Evolutionary conservation across 768 basidiomycete genomes (phyloP).

Genomic region (Astraeus odoratus): DNA sequence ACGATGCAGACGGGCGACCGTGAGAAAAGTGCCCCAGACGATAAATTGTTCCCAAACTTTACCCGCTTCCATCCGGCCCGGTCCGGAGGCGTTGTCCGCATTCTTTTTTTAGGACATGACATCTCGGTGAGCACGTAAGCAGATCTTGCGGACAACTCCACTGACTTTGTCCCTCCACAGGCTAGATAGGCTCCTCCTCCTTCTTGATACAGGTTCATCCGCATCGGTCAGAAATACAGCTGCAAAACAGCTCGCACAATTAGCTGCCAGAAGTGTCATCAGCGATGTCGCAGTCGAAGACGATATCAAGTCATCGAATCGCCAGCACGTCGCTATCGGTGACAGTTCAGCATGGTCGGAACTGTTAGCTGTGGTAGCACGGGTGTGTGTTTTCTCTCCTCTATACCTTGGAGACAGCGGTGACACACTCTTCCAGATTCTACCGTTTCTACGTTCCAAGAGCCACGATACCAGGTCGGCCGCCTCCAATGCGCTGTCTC

Average conservation of each 20-base stretch:
- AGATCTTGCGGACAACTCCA: not conserved
- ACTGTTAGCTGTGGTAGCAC: constrained; percentile 82
- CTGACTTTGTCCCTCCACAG: constrained; percentile 32
- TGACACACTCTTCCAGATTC: constrained; percentile 46
- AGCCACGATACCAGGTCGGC: constrained; percentile 90
- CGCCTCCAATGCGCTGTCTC: constrained; percentile 80
- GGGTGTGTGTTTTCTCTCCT: constrained; percentile 45
- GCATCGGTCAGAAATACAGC: constrained; percentile 88
- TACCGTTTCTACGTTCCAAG: constrained; percentile 87
- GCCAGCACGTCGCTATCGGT: constrained; percentile 49
- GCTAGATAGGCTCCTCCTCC: constrained; percentile 93
- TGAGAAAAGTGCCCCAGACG: constrained; percentile 48
- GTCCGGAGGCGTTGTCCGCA: constrained; percentile 45
- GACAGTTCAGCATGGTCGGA: constrained; percentile 86
- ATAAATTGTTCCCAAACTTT: constrained; percentile 37
- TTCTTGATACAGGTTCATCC: constrained; percentile 94
- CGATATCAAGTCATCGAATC: constrained; percentile 53
- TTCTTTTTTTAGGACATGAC: constrained; percentile 61
- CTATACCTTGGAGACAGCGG: not conserved
- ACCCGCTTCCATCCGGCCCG: constrained; percentile 31
- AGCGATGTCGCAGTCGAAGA: constrained; percentile 79
- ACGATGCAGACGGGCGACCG: constrained; percentile 37
- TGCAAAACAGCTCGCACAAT: constrained; percentile 89
- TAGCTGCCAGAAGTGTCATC: constrained; percentile 81
- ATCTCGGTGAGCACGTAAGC: constrained; percentile 47